Base-by-base conservation (phyloP, 2,329 filamentous ascomycete genomes). In the Penicillium sp. region DNA sequence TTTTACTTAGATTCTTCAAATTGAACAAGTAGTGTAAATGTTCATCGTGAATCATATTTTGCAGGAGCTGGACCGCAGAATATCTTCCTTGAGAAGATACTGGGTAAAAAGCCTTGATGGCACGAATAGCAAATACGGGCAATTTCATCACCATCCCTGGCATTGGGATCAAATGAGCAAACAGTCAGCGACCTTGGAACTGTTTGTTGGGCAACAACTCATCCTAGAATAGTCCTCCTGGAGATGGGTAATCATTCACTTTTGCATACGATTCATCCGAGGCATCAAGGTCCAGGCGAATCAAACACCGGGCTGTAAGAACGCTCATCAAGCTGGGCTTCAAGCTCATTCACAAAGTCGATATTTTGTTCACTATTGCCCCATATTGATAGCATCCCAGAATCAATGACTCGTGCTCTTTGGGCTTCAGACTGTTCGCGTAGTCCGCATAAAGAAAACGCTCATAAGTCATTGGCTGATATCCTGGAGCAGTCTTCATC, bases 221-320 rank as follows among this genome's bases (percentile, higher is more conserved):
- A 2, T 39, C 42, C 18, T 64, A 65, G n/a, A 63, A 39, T 26
- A 75, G 27, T 0, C 70, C 71, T 1, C 70, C 71, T 1, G 65
- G 61, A 0, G 66, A 69, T 20, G 70, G 66, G 46, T 68, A 74
- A 29, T 67, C 67, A 49, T 75, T 74, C 3, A 66, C 70, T n/a
- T 60, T 62, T 0, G 71, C 71, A 10, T 71, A 54, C 1, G 63
- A 67, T 2, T 61, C 51, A 37, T 75, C 71, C 3, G 74, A 54
- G 3, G 63, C 58, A 45, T 74, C 72, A 4, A 74, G 58, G 37
- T 75, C 72, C 2, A 75, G 45, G 39, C 74, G 72, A 6, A 74
- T n/a, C 64, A 45, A 72, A 56, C 2, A 65, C 61, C 13, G 46
- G 43, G 21, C 43, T 46, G 36, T 55, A 62, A n/a, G 45, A 48